Conservation (phyloP, 345 rosid genomes). For the Citrus hindsii region DNA sequence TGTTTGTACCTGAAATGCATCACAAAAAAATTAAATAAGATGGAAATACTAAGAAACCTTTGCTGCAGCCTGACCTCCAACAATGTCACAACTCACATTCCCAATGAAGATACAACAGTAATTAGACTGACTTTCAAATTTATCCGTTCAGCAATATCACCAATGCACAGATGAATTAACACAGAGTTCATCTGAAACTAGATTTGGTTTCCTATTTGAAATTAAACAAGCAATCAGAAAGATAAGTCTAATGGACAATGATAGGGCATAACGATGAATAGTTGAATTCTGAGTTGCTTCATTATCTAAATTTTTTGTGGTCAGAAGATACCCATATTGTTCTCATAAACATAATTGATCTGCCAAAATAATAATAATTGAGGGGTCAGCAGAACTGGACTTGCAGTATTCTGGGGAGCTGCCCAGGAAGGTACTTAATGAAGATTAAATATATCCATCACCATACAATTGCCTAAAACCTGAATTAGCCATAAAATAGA, state of each 20-base stretch:
- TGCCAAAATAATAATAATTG: neutral
- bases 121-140: neutral
- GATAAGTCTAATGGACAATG: neutral
- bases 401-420: neutral
- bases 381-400: neutral
- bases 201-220: neutral
- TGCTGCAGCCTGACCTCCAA: neutral
- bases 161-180: neutral
- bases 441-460: neutral
- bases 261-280: neutral
- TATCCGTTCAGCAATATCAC: neutral
- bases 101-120: neutral
- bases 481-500: neutral
- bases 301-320: neutral
- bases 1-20: conserved; percentile 63
- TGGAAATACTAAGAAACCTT: neutral
- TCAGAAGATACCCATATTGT: neutral
- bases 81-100: neutral
- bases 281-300: neutral
- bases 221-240: neutral
- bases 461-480: neutral
- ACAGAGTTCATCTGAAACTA: neutral
- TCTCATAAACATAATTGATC: neutral
- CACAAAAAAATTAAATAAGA: conserved; percentile 11
- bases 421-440: neutral